Base-by-base conservation (phyloP, 176 grass and related monocot species). In the Paspalum notatum region DNA sequence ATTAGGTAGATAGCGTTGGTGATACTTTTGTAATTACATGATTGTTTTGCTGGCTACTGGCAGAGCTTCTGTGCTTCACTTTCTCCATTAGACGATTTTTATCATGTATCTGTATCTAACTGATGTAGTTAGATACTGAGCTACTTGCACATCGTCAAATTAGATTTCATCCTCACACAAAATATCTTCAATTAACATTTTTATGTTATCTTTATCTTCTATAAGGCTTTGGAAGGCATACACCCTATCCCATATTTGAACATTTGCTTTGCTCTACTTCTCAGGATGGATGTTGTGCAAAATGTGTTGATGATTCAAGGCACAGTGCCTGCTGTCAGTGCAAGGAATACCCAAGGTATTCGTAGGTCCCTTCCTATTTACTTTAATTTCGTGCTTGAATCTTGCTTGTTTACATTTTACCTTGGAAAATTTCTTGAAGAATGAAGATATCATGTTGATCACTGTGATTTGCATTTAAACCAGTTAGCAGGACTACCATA, bases 271-370 rank as follows among this genome's bases (percentile, higher is more conserved):
- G n/a, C 62, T 71, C 56, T 49, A 37, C 55, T 84, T 9, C 80
- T 82, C 87, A 93, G 91, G 85, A 32, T 25, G 84, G 69, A 75
- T 9, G 45, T 67, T 83, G 56, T 47, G 42, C 46, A 77, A 47
- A 59, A 54, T 61, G 21, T 54, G 63, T 58, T 72, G 17, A 60
- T 20, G 74, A 14, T 76, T 46, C 69, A 66, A 60, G 79, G 62
- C 46, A 71, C 38, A 17, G 26, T 57, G 26, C 66, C 8, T 47
- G 22, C 21, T 76, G 62, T 50, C 48, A 46, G 38, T 80, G 53
- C 62, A 93, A 79, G 62, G 67, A 72, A 24, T 22, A 81, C 82
- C 44, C 71, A 59, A 68, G 62, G 77, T 83, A 86, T 57, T 69
- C 2, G 87, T 90, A 82, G 5, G 66, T 48, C 26, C 62, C 49